Evolutionary conservation across 345 rosid genomes (phyloP), one percentile per base, ranked within the genome.

Genomic region (Rhodamnia rubescens): DNA sequence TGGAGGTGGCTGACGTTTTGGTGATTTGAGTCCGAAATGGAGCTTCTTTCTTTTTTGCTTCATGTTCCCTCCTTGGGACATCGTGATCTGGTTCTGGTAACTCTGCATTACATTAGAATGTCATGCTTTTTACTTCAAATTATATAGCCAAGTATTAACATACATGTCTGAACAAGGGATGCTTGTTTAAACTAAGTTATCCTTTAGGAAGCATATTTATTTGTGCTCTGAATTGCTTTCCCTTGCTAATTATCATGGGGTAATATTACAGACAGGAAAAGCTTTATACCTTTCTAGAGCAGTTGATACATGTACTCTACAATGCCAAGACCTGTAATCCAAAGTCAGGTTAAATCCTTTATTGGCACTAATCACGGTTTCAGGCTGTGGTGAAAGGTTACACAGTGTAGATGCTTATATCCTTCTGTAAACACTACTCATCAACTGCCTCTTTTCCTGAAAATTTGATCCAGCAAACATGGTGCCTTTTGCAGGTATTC

Each of bases 401-500:
- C 26, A 20, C 24, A 20, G 1, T 69, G 47, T 69, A 69, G 40
- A 36, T 69, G 47, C 26, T 5, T 6, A 36, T 6, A 36, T 69
- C 40, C 26, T 36, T 69, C 80, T 36, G 80, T 36, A 69, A 69
- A 69, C 26, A 69, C 1, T 69, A 36, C 4, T 69, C 18, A 36
- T 44, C 80, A 69, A 9, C 58, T 1, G 8, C 44, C 84, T 51
- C 44, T 82, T 52, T 82, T 82, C 32, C 6, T 57, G 58, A 69
- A 36, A 18, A 36, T 44, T 69, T 69, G 80, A 69, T 69, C 26
- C 47, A 36, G 80, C 80, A 69, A 69, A 69, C 40, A 18, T 69
- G 80, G 80, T 69, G 80, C 80, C 80, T 18, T 82, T 78, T 89
- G 92, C 92, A 96, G 98, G 98, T 94, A 95, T 87, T 95, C 98